phyloP scores from a whole-genome alignment of 805 yeast species.

The Spathaspora hagerdaliae region DNA sequence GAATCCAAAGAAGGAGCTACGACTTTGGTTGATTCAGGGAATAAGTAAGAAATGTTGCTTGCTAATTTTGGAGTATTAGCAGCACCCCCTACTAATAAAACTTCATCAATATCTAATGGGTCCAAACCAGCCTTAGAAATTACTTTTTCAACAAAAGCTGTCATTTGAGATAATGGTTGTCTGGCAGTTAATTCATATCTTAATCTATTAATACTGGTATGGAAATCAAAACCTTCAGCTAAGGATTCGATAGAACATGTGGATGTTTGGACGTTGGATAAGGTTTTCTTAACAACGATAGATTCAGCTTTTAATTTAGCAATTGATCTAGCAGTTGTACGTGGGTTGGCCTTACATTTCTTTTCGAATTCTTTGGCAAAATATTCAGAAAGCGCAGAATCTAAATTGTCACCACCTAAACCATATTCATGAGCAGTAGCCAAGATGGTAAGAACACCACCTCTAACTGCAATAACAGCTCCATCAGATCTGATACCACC shows the following conservation, averaged over 20 bases:
- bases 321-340: constrained; percentile 73
- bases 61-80: constrained; percentile 92
- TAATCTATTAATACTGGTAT: constrained; percentile 88
- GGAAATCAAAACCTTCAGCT: constrained; percentile 92
- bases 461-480: constrained; percentile 88
- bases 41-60: constrained; percentile 61
- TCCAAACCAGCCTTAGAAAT: constrained; percentile 83
- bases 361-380: constrained; percentile 94
- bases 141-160: constrained; percentile 67
- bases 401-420: constrained; percentile 87
- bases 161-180: constrained; percentile 70
- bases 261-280: constrained; percentile 83
- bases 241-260: constrained; percentile 92
- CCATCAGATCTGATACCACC: constrained; percentile 96
- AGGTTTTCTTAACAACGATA: constrained; percentile 81
- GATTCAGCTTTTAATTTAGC: constrained; percentile 87
- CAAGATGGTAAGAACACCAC: constrained; percentile 86
- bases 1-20: constrained; percentile 74
- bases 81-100: constrained; percentile 88
- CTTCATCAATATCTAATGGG: constrained; percentile 83
- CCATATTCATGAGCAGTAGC: constrained; percentile 79
- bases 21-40: constrained; percentile 76
- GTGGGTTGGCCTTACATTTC: constrained; percentile 78
- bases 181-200: constrained; percentile 87
- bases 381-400: constrained; percentile 71